phyloP scores from a whole-genome alignment of 2,329 filamentous ascomycete species.

The Trichophyton rubrum region DNA sequence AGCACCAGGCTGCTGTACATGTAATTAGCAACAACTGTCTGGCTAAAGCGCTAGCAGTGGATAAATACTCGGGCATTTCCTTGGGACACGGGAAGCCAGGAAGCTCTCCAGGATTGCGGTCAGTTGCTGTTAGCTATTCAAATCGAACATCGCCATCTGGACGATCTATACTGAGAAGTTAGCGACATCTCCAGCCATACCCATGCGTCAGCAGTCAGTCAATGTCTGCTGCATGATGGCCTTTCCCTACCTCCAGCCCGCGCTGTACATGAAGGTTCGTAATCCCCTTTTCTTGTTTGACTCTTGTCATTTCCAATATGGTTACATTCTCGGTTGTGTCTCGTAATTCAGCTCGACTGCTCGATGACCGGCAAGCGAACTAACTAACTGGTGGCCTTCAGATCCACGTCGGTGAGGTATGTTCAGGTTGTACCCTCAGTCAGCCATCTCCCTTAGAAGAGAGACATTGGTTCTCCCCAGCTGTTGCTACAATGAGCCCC shows the following conservation, averaged over 20 bases:
- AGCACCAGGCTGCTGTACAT: background rate
- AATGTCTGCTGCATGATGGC: background rate
- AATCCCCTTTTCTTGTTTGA: background rate
- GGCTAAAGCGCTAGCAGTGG: background rate
- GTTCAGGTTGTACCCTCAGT: background rate
- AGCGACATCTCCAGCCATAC: background rate
- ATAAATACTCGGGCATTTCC: background rate
- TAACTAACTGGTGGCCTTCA: background rate
- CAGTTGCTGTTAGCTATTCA: background rate
- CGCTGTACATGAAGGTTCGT: slow-evolving; percentile 1
- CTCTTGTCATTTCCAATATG: background rate
- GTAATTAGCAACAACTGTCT: background rate
- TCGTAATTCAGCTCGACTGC: background rate
- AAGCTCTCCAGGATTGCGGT: background rate
- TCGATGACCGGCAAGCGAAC: background rate
- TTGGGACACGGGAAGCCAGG: background rate
- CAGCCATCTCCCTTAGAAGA: background rate
- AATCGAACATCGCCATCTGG: background rate
- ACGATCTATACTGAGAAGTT: background rate
- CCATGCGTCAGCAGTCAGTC: too few species aligned
- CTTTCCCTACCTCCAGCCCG: slow-evolving; percentile 3
- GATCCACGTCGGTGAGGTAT: background rate
- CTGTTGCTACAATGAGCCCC: background rate
- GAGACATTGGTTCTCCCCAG: background rate
- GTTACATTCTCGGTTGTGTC: background rate